Evolutionary conservation across 768 basidiomycete species (phyloP).

Genomic region (Kwoniella mangroviensis): DNA sequence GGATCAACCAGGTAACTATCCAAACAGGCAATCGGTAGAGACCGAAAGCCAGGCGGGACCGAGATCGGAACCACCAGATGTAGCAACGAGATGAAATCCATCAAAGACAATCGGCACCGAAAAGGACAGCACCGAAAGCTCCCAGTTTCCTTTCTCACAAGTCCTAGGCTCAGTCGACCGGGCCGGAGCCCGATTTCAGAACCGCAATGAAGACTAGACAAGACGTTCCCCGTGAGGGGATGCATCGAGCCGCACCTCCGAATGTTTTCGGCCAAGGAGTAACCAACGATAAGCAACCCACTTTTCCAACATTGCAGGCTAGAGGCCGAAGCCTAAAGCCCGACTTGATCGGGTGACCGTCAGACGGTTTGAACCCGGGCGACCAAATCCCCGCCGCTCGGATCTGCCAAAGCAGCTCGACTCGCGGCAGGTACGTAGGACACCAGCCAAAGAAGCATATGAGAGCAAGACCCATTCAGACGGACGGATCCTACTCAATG

Average conservation of each 20-base stretch:
- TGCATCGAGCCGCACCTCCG: slow-evolving; percentile 56
- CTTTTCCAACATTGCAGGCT: slow-evolving; percentile 45
- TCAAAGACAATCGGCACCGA: neutral
- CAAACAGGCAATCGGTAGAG: slow-evolving; percentile 45
- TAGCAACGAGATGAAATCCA: slow-evolving; percentile 7
- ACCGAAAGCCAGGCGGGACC: neutral
- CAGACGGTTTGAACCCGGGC: neutral
- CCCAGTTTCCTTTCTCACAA: slow-evolving; percentile 63
- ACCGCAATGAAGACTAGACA: slow-evolving; percentile 57
- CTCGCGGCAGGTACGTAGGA: slow-evolving; percentile 10
- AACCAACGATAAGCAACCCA: slow-evolving; percentile 60
- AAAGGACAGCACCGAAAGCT: slow-evolving; percentile 37
- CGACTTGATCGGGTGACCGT: neutral
- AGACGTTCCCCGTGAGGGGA: slow-evolving; percentile 30
- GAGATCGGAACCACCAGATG: slow-evolving; percentile 2
- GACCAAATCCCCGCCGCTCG: slow-evolving; percentile 5
- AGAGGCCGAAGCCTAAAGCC: slow-evolving; percentile 11
- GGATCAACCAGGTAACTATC: slow-evolving; percentile 83
- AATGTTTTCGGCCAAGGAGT: slow-evolving; percentile 58
- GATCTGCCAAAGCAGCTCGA: slow-evolving; percentile 5
- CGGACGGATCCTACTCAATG: neutral
- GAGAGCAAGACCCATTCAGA: too few relatives aligned
- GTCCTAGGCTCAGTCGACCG: slow-evolving; percentile 58
- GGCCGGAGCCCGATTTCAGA: slow-evolving; percentile 55
- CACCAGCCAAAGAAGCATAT: slow-evolving; percentile 13